Conservation (phyloP, 768 basidiomycete genomes). For the Daedaleopsis sinensis region DNA sequence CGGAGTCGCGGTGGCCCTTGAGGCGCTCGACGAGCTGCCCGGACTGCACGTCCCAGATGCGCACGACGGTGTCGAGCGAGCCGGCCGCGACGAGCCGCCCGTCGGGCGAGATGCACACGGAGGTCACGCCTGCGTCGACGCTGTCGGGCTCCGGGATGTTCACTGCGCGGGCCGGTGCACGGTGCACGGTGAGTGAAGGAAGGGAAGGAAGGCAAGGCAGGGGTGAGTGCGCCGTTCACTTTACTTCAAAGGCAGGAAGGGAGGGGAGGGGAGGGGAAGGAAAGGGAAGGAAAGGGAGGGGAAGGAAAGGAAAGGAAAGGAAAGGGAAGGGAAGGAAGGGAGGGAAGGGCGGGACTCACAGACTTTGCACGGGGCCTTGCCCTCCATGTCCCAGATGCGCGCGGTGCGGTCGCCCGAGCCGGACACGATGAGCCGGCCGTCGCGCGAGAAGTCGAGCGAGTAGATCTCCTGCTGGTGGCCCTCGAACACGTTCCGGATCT, state of each 20-base stretch:
- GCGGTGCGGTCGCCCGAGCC: constrained; percentile 82
- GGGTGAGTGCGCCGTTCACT: too few species aligned
- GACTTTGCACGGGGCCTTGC: constrained; percentile 37
- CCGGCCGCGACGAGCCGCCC: constrained; percentile 63
- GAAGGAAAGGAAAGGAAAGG: too few species aligned
- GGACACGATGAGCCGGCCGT: constrained; percentile 85
- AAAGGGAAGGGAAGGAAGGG: too few species aligned
- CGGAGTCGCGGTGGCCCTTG: constrained; percentile 61
- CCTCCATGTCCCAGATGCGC: constrained; percentile 62
- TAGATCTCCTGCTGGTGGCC: constrained; percentile 95
- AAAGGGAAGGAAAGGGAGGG: too few species aligned
- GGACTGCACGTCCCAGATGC: constrained; percentile 69
- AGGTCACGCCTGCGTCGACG: constrained; percentile 64
- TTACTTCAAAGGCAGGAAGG: too few species aligned
- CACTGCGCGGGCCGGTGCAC: too few species aligned
- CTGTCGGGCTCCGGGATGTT: constrained; percentile 51
- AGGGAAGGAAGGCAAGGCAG: too few species aligned
- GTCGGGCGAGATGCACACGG: constrained; percentile 61
- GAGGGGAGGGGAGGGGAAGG: too few species aligned
- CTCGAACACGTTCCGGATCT: constrained; percentile 78
- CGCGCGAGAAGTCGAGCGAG: constrained; percentile 88
- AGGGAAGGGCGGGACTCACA: constrained; percentile 16
- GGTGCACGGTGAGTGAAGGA: too few species aligned
- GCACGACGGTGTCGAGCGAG: constrained; percentile 62
- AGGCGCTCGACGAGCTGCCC: constrained; percentile 61